Evolutionary conservation across 2,329 filamentous ascomycete species (phyloP), one percentile per base, ranked within the genome.

Genomic region (Neofusicoccum sp.): DNA sequence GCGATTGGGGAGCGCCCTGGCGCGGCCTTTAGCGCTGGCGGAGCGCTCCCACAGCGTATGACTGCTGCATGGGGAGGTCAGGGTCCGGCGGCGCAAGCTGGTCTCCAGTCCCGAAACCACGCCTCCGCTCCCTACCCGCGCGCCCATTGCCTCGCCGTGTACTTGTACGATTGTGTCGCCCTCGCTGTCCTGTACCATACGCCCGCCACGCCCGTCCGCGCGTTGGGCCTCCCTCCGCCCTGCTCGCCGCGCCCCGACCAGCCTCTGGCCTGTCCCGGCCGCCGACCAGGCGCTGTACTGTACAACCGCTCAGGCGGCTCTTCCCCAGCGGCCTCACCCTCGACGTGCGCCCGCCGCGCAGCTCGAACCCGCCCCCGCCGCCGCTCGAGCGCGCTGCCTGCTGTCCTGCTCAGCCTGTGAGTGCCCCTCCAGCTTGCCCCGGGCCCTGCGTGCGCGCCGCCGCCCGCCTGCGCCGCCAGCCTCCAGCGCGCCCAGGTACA

Each of bases 261-360:
- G 31, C 36, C 31, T 48, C 58, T 60, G 58, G 47, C 58, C 58
- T 45, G 41, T 28, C 38, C 45, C 36, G 30, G 58, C 58, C 45
- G 40, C 41, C 31, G 45, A 44, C 58, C 33, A 60, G 45, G 58
- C 45, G 40, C 48, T 49, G 47, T 49, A 60, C 58, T 60, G 58
- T 60, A 60, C 58, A 60, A 60, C 58, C 51, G 43, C 51, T n/a
- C 45, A 36, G 26, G 48, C 58, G 58, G 58, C 40, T 51, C 45
- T 60, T 60, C 58, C 36, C 26, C 38, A 44, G 48, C 34, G 12
- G 34, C 45, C 45, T 43, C 58, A 36, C 57, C 43, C 14, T 45
- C 58, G 44, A 30, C 48, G 47, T 45, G 58, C 47, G 58, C 47
- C 45, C 40, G 31, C 58, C 58, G 40, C 40, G 38, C 41, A 36